Evolutionary conservation across 257 asterid species (phyloP).

Genomic region (Scutellaria barbata): DNA sequence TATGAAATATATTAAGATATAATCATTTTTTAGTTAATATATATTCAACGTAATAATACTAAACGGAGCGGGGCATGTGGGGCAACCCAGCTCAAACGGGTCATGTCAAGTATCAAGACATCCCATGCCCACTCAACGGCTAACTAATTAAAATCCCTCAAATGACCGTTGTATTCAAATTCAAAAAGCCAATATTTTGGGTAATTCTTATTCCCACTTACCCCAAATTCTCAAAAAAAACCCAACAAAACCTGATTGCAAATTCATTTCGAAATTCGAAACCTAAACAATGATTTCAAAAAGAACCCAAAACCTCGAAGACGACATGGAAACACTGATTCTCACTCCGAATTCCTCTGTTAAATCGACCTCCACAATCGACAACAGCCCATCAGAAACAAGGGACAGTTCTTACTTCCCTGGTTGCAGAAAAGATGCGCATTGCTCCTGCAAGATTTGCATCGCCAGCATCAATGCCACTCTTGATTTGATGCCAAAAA

Average conservation of each 20-base stretch:
- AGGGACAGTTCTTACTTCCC: slow-evolving; percentile 70
- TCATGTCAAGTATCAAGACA: not conserved
- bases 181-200: slow-evolving; percentile 16
- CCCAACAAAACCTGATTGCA: not conserved
- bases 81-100: too few relatives aligned
- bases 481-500: slow-evolving; percentile 73
- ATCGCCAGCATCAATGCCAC: slow-evolving; percentile 84
- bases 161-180: slow-evolving; percentile 49
- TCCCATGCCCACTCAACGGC: not conserved
- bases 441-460: slow-evolving; percentile 80
- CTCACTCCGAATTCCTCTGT: slow-evolving; percentile 67
- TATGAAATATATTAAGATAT: too few relatives aligned
- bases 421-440: slow-evolving; percentile 83
- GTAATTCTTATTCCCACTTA: not conserved
- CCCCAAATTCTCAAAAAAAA: not conserved
- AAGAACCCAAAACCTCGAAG: slow-evolving; percentile 28
- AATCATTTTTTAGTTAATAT: too few relatives aligned
- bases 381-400: slow-evolving; percentile 44
- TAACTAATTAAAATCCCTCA: slow-evolving; percentile 22
- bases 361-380: slow-evolving; percentile 56
- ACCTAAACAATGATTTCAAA: slow-evolving; percentile 22
- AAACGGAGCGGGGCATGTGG: too few relatives aligned
- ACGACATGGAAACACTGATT: slow-evolving; percentile 49
- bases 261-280: not conserved
- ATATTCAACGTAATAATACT: too few relatives aligned